Base-by-base conservation (phyloP, 2,329 filamentous ascomycete species). In the Cladosporium sphaerospermum region DNA sequence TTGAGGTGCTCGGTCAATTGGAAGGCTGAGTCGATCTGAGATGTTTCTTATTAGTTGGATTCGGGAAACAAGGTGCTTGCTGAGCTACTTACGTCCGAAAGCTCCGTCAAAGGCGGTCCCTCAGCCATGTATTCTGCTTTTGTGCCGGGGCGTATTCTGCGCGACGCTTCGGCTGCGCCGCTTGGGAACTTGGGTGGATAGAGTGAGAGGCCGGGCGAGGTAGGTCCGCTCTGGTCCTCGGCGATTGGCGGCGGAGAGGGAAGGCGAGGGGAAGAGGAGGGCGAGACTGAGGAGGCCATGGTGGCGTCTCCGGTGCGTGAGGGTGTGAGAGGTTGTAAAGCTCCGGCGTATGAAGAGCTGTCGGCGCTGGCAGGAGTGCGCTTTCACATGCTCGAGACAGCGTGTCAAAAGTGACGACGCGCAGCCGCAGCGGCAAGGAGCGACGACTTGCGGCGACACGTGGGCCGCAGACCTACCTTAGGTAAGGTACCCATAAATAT, bases 1-100 rank as follows among this genome's bases (percentile, higher is more conserved):
- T 95, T 92, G 52, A 99, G 85, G 67, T 99, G 92, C 73, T 99
- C 93, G 71, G 96, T 95, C 14, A 97, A 82, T 70, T 96, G 93
- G 69, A 97, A 99, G 42, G 93, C 88, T 18, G 92, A 97, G 68
- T 99, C 91, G 61, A 99, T 89, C 88, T 41, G n/a, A 9, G 11
- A 96, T 37, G 28, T 51, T 16, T 19, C 41, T 43, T 16, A 14
- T 43, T 16, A 14, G 13, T 41, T 41, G 3, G 39, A 28, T 28
- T 28, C 23, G 23, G n/a, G 11, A 39, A n/a, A 41, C 36, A 23
- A 46, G 52, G 14, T 48, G 54, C n/a, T 28, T 28, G 23, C 23
- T 28, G 23, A 28, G 4, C 5, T 4, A 69, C 79, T 59, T 69
- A 95, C 90, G 77, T 96, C 88, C 59, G 83, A 82, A 55, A 96